Evolutionary conservation across 139 green algal genomes (phyloP).

Genomic region (Picocystis salinarum): DNA sequence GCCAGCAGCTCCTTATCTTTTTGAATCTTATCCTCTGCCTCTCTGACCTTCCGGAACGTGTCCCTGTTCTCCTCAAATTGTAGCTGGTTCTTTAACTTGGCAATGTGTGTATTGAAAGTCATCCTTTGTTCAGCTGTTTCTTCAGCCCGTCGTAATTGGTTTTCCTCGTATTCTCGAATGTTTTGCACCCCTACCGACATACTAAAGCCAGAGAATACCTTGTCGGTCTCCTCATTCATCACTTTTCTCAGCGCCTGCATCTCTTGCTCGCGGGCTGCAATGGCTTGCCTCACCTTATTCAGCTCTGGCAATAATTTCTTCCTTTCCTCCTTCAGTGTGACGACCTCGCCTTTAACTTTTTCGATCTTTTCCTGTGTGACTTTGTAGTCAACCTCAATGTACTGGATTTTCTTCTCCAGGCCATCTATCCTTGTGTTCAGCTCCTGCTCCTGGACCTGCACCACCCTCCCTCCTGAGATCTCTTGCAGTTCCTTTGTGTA

Average conservation of each 20-base stretch:
- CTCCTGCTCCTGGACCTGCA: constrained; percentile 14
- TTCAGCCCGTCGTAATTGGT: background rate
- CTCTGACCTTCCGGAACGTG: background rate
- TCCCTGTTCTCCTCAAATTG: constrained; percentile 2
- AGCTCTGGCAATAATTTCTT: constrained; percentile 12
- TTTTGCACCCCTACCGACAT: constrained; percentile 1
- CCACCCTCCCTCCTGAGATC: constrained; percentile 1
- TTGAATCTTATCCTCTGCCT: constrained; percentile 1
- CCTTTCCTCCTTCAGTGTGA: constrained; percentile 11
- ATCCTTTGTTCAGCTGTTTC: constrained; percentile 3
- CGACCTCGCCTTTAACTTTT: constrained; percentile 8
- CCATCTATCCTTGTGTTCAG: constrained; percentile 9
- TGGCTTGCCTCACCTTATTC: constrained; percentile 9
- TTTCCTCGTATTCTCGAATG: constrained; percentile 4
- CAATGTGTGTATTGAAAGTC: background rate
- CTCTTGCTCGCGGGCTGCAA: background rate
- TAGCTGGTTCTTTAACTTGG: constrained; percentile 3
- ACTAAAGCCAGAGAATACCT: constrained; percentile 2
- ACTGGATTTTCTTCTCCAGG: constrained; percentile 22
- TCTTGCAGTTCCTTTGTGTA: constrained; percentile 13
- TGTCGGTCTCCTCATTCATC: constrained; percentile 43
- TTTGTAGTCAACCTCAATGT: constrained; percentile 19
- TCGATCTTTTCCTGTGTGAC: constrained; percentile 3
- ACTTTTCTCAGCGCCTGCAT: constrained; percentile 5
- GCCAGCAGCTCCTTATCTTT: background rate